Evolutionary conservation across 495 filamentous ascomycete genomes (phyloP).

Genomic region (Elaphomyces granulatus): DNA sequence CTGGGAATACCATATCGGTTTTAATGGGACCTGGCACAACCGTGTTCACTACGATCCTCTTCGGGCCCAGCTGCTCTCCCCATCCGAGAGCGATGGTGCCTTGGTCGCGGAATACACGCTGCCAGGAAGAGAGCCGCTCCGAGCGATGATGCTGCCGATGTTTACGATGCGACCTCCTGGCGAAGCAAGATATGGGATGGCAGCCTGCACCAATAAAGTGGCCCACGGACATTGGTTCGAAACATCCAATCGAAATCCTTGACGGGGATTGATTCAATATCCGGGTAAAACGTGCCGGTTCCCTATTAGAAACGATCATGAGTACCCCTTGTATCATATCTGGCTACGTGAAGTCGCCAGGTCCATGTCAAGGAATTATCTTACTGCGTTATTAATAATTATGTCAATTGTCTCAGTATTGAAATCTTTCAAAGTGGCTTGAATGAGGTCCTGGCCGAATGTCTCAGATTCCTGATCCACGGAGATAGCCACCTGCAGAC

Average conservation of each 20-base stretch:
- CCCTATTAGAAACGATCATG: too few species aligned
- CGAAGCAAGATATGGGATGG: conserved; percentile 42
- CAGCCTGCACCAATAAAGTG: conserved; percentile 44
- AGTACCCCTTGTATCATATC: too few species aligned
- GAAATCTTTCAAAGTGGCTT: conserved; percentile 18
- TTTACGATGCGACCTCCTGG: conserved; percentile 52
- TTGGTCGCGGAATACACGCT: conserved; percentile 29
- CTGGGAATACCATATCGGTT: conserved; percentile 17
- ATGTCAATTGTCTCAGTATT: conserved; percentile 23
- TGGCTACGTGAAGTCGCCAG: too few species aligned
- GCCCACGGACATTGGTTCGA: conserved; percentile 45
- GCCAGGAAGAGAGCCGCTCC: background rate
- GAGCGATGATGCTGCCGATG: conserved; percentile 33
- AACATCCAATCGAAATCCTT: conserved; percentile 9
- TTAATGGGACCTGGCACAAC: conserved; percentile 24
- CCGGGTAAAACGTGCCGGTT: background rate
- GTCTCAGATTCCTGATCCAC: too few species aligned
- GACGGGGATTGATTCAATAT: conserved; percentile 4
- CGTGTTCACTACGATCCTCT: conserved; percentile 25
- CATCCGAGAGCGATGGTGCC: conserved; percentile 24
- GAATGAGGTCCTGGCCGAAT: conserved; percentile 18
- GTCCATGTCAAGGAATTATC: too few species aligned
- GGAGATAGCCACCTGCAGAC: too few species aligned
- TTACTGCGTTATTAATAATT: conserved; percentile 16
- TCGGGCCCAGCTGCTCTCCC: conserved; percentile 27